Evolutionary conservation across 108 stramenopile species (phyloP).

Genomic region (Skeletonema marinoi): DNA sequence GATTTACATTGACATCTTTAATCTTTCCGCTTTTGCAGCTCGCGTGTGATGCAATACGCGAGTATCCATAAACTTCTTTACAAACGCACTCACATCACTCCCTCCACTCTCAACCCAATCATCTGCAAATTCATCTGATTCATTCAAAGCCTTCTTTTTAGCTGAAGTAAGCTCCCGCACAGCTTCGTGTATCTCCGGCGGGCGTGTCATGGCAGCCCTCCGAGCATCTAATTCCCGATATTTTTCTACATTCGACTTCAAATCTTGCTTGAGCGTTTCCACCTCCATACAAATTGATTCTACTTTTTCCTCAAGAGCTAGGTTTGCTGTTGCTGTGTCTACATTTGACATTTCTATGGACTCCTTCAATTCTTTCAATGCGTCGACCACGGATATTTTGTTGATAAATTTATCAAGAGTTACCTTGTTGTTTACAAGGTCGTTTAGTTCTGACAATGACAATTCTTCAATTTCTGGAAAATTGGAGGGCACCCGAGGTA

Average conservation of each 20-base stretch:
- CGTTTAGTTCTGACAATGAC: slow-evolving; percentile 54
- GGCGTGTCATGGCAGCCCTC: slow-evolving; percentile 51
- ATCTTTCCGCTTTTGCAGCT: slow-evolving; percentile 63
- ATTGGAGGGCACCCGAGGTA: slow-evolving; percentile 61
- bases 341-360: slow-evolving; percentile 54
- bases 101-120: slow-evolving; percentile 68
- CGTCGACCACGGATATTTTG: slow-evolving; percentile 38
- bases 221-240: slow-evolving; percentile 57
- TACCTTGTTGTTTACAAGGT: slow-evolving; percentile 56
- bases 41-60: slow-evolving; percentile 67
- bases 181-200: slow-evolving; percentile 46
- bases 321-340: slow-evolving; percentile 50
- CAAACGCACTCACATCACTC: slow-evolving; percentile 51
- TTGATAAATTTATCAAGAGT: slow-evolving; percentile 50
- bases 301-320: slow-evolving; percentile 47
- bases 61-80: slow-evolving; percentile 60
- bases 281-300: slow-evolving; percentile 40
- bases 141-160: slow-evolving; percentile 65
- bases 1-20: slow-evolving; percentile 12
- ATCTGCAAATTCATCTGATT: slow-evolving; percentile 70
- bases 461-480: slow-evolving; percentile 62
- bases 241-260: slow-evolving; percentile 48
- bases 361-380: slow-evolving; percentile 41
- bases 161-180: slow-evolving; percentile 54
- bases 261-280: slow-evolving; percentile 39